These are phyloP conservation scores for Pyrus betulifolia DNA, from an alignment of 306 rosid genomes.

Conservation along the genomic window DNA sequence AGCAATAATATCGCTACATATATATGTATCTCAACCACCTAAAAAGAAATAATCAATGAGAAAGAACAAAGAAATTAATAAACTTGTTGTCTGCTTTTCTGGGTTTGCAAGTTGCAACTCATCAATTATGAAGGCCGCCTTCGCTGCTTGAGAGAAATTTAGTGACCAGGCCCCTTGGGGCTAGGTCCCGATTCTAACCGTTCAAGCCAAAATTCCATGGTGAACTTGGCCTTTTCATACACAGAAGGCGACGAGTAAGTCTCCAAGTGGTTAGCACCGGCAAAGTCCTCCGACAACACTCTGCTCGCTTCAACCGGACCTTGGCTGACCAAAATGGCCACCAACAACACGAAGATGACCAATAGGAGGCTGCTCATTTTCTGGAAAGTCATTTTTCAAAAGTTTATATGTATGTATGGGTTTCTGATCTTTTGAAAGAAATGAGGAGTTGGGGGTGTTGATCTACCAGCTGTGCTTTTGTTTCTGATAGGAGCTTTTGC, in stretches of 20 bases:
- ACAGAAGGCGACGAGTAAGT: slow-evolving; percentile 6
- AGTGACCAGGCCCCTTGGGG: slow-evolving; percentile 29
- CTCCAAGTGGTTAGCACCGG: slow-evolving; percentile 14
- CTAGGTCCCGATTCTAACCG: slow-evolving; percentile 31
- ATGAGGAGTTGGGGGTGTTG: background rate
- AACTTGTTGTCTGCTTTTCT: too few relatives aligned
- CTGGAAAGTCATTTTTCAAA: slow-evolving; percentile 15
- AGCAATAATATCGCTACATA: background rate
- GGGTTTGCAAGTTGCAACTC: too few relatives aligned
- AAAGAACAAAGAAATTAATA: too few relatives aligned
- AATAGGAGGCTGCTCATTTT: slow-evolving; percentile 3
- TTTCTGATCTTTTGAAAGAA: background rate
- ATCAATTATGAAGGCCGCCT: too few relatives aligned
- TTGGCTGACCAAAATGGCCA: slow-evolving; percentile 6
- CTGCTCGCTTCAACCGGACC: slow-evolving; percentile 21
- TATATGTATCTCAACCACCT: background rate
- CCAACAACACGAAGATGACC: background rate
- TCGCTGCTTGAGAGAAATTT: background rate
- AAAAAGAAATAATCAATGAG: too few relatives aligned
- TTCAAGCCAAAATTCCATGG: slow-evolving; percentile 26
- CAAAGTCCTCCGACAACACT: slow-evolving; percentile 22
- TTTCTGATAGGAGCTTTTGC: background rate
- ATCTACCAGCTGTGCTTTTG: background rate
- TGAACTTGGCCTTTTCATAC: slow-evolving; percentile 10
- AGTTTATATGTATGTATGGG: too few relatives aligned